Evolutionary conservation across 176 grass and related monocot species (phyloP).

Genomic region (Oryza nivara): DNA sequence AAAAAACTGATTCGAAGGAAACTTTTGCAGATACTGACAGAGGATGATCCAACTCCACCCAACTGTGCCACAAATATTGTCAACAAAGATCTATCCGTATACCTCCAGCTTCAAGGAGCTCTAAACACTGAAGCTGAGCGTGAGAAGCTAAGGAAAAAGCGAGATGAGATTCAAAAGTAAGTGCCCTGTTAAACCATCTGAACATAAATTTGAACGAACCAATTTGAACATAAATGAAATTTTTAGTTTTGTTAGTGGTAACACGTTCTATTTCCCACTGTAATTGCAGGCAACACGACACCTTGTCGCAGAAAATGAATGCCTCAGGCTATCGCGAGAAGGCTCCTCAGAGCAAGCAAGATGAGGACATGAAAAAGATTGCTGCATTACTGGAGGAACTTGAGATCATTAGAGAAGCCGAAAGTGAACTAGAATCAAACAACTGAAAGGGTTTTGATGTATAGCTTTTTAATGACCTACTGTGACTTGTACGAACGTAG

Average conservation of each 20-base stretch:
- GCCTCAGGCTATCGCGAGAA: constrained; percentile 67
- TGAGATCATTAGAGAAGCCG: constrained; percentile 53
- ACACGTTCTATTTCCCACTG: background rate
- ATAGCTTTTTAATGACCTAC: background rate
- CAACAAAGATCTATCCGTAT: constrained; percentile 69
- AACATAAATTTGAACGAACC: background rate
- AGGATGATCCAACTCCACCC: constrained; percentile 49
- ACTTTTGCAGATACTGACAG: constrained; percentile 46
- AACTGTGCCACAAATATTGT: constrained; percentile 72
- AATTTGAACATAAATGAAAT: background rate
- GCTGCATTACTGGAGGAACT: constrained; percentile 55
- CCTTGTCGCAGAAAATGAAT: constrained; percentile 52
- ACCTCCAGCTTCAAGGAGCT: constrained; percentile 77
- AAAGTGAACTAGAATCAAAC: constrained; percentile 49
- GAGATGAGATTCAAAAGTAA: constrained; percentile 61
- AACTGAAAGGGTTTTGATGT: background rate
- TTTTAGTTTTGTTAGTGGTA: background rate
- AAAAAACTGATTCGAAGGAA: background rate
- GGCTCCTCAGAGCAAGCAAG: constrained; percentile 63
- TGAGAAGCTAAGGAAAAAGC: constrained; percentile 70
- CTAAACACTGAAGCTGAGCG: constrained; percentile 62
- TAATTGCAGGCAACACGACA: constrained; percentile 49
- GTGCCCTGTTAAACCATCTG: background rate
- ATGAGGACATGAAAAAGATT: constrained; percentile 62
- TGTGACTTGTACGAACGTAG: background rate